phyloP scores from a whole-genome alignment of 345 rosid species.

The Ceriops decandra region DNA sequence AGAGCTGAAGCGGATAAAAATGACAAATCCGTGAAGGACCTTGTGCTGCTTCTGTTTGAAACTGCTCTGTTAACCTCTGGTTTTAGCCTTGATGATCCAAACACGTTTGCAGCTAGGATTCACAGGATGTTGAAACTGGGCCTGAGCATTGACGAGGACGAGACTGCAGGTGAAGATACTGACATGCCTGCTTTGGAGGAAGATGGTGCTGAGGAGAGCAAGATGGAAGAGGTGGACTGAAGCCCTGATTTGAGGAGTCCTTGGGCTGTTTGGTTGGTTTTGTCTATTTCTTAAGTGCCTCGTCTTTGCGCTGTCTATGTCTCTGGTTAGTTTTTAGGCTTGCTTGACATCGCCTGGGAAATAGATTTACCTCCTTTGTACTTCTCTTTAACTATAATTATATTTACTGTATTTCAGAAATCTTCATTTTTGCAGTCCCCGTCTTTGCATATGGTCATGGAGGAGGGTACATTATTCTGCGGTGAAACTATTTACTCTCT shows the following conservation, averaged over 20 bases:
- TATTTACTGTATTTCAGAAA: too few relatives aligned
- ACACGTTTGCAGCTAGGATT: constrained; percentile 71
- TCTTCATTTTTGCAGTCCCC: too few relatives aligned
- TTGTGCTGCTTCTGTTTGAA: constrained; percentile 68
- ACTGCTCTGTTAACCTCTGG: constrained; percentile 80
- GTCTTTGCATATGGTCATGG: too few relatives aligned
- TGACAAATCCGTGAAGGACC: constrained; percentile 83
- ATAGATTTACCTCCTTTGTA: too few relatives aligned
- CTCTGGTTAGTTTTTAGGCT: too few relatives aligned
- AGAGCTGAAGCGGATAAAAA: constrained; percentile 78
- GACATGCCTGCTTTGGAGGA: constrained; percentile 86
- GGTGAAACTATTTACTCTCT: too few relatives aligned
- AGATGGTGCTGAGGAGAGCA: constrained; percentile 78
- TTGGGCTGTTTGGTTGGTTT: background rate
- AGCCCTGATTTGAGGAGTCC: background rate
- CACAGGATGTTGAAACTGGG: constrained; percentile 91
- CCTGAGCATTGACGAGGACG: constrained; percentile 74
- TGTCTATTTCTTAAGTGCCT: too few relatives aligned
- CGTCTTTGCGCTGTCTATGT: too few relatives aligned
- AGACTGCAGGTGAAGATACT: constrained; percentile 44
- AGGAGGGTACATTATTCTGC: too few relatives aligned
- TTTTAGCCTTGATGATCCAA: constrained; percentile 84
- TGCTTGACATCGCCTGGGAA: too few relatives aligned
- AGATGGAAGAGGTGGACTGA: constrained; percentile 90
- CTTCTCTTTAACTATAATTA: too few relatives aligned